Evolutionary conservation across 345 rosid genomes (phyloP).

Genomic region (Cardamine chenopodiifolia): DNA sequence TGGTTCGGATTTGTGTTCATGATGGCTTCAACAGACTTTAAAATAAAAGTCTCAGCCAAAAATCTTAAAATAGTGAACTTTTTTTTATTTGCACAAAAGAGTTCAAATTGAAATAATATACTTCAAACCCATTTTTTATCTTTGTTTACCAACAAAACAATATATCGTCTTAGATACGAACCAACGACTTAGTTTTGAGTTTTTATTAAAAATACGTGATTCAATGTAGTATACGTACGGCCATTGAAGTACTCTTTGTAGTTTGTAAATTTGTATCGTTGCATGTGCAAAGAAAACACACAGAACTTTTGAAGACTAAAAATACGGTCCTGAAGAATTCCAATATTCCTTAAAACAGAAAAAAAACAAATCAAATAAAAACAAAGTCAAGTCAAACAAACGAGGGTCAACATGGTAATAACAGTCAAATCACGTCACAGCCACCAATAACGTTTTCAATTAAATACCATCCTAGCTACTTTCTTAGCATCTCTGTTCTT

Average conservation of each 20-base stretch:
- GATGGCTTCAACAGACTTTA: background rate
- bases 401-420: slow-evolving; percentile 24
- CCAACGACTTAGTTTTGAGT: background rate
- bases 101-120: too few relatives aligned
- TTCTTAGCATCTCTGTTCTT: slow-evolving; percentile 1
- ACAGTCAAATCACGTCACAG: slow-evolving; percentile 24
- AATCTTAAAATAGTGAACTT: background rate
- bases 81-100: too few relatives aligned
- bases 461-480: slow-evolving; percentile 19
- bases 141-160: background rate
- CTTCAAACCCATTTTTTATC: background rate
- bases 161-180: background rate
- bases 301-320: background rate
- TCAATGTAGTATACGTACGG: background rate
- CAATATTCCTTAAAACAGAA: slow-evolving; percentile 1
- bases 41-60: background rate
- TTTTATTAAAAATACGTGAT: background rate
- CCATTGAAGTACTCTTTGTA: background rate
- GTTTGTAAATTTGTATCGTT: background rate
- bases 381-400: slow-evolving; percentile 42
- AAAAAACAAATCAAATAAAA: slow-evolving; percentile 29
- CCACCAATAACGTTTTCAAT: background rate
- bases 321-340: too few relatives aligned
- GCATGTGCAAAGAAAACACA: background rate
- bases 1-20: background rate